Percentiles rank a stretch among this genome's conserved stretches.
Evolutionary conservation across 1,284 basidiomycete species (phyloP).

Genomic region (Golubevia pallescens): DNA sequence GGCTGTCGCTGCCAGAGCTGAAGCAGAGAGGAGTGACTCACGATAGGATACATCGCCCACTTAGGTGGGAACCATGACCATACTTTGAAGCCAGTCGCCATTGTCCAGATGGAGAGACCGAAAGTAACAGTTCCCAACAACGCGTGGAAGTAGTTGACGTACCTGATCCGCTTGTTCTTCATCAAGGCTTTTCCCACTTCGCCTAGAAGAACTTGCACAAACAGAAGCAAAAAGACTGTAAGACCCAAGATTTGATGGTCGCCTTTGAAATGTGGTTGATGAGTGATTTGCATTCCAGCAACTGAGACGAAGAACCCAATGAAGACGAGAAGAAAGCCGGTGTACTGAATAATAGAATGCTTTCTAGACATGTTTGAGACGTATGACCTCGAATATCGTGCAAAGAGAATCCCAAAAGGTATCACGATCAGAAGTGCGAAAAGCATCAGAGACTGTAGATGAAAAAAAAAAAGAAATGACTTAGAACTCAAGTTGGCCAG

Average conservation of each 20-base stretch:
- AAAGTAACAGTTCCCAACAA: neutral
- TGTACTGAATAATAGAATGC: no score
- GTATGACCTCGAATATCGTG: no score
- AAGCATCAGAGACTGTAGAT: no score
- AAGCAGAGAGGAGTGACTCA: no score
- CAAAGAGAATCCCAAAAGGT: no score
- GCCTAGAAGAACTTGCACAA: neutral
- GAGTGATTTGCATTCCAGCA: neutral
- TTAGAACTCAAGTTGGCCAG: no score
- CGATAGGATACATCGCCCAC: neutral
- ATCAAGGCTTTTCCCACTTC: neutral
- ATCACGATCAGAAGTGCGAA: no score
- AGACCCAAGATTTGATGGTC: neutral
- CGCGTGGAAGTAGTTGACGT: neutral
- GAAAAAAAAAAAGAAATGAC: no score
- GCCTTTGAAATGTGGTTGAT: neutral
- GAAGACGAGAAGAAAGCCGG: no score
- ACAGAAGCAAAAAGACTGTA: neutral
- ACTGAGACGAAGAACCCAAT: neutral
- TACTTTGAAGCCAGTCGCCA: neutral
- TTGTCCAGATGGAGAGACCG: neutral
- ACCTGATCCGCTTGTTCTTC: neutral
- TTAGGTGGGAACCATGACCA: neutral
- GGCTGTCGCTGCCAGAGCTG: no score
- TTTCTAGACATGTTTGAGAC: no score